Evolutionary conservation across 495 filamentous ascomycete genomes (phyloP).

Genomic region (Acidiella bohemica): DNA sequence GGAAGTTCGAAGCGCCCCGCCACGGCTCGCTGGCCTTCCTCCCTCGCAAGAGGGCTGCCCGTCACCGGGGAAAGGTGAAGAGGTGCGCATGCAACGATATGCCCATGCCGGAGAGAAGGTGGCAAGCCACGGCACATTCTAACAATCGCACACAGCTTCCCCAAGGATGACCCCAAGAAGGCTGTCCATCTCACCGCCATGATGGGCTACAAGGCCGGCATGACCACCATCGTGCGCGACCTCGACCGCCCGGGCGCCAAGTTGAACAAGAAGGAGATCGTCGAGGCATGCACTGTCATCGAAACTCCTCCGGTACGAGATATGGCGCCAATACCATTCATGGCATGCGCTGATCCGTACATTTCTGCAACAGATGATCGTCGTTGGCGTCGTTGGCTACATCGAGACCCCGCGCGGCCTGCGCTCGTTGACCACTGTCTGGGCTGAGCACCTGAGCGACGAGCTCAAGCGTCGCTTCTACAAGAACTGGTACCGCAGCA

Average conservation of each 20-base stretch:
- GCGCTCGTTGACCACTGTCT: conserved; percentile 97
- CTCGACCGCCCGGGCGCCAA: conserved; percentile 98
- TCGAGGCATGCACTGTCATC: conserved; percentile 97
- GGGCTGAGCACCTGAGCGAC: conserved; percentile 97
- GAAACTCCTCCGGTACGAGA: conserved; percentile 95
- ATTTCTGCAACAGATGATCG: conserved; percentile 65
- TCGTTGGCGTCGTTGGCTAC: conserved; percentile 98
- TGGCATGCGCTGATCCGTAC: conserved; percentile 39
- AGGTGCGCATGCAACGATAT: conserved; percentile 43
- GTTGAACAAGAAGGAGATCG: conserved; percentile 99
- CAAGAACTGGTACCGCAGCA: conserved; percentile 99
- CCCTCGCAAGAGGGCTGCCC: conserved; percentile 89
- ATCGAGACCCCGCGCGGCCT: conserved; percentile 99
- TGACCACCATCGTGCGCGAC: conserved; percentile 99
- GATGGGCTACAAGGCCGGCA: conserved; percentile 99
- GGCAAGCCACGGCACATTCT: too few relatives aligned
- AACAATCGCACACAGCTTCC: conserved; percentile 86
- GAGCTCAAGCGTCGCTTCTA: conserved; percentile 99
- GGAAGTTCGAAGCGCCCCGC: conserved; percentile 62
- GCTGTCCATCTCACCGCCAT: conserved; percentile 95
- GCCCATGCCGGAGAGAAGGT: conserved; percentile 1
- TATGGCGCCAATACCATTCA: conserved; percentile 16
- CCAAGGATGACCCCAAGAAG: conserved; percentile 99
- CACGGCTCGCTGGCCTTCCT: conserved; percentile 97
- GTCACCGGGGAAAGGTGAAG: conserved; percentile 98